Evolutionary conservation across 805 yeast genomes (phyloP).

Genomic region (Saccharomycopsis fermentans): DNA sequence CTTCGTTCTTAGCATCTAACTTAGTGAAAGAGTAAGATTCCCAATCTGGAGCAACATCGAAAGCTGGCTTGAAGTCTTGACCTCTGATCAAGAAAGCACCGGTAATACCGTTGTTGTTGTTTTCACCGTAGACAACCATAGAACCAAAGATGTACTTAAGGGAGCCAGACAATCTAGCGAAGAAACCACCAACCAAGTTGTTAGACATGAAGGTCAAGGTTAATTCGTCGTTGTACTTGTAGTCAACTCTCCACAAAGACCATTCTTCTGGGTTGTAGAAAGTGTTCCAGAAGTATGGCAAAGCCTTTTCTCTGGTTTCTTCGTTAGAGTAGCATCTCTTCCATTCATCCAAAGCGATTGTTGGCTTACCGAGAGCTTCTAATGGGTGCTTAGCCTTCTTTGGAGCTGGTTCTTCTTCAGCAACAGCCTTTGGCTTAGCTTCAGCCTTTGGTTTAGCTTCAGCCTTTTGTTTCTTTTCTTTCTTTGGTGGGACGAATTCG

Average conservation of each 20-base stretch:
- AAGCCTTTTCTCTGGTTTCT: constrained; percentile 87
- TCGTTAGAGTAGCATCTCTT: constrained; percentile 94
- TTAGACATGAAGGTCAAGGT: constrained; percentile 96
- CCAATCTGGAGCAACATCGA: constrained; percentile 99
- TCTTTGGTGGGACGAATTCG: constrained; percentile 29
- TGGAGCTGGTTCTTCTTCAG: constrained; percentile 35
- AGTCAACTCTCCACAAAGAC: constrained; percentile 91
- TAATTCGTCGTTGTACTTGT: constrained; percentile 96
- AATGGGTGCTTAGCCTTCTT: constrained; percentile 90
- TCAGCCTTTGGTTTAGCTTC: constrained; percentile 8
- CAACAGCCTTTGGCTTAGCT: constrained; percentile 49
- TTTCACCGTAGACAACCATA: constrained; percentile 94
- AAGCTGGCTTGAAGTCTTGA: constrained; percentile 82
- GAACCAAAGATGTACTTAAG: constrained; percentile 91
- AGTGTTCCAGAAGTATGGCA: constrained; percentile 96
- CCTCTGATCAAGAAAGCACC: constrained; percentile 96
- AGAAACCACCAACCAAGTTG: constrained; percentile 96
- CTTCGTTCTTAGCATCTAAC: constrained; percentile 70
- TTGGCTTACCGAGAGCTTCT: constrained; percentile 65
- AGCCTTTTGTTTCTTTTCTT: constrained; percentile 54
- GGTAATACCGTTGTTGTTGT: constrained; percentile 94
- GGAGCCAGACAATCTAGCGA: constrained; percentile 87
- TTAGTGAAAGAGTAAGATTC: constrained; percentile 81
- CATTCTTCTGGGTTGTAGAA: constrained; percentile 86
- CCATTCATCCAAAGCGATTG: constrained; percentile 79